Evolutionary conservation across 768 basidiomycete genomes (phyloP).

Genomic region (Lyophyllum atratum): DNA sequence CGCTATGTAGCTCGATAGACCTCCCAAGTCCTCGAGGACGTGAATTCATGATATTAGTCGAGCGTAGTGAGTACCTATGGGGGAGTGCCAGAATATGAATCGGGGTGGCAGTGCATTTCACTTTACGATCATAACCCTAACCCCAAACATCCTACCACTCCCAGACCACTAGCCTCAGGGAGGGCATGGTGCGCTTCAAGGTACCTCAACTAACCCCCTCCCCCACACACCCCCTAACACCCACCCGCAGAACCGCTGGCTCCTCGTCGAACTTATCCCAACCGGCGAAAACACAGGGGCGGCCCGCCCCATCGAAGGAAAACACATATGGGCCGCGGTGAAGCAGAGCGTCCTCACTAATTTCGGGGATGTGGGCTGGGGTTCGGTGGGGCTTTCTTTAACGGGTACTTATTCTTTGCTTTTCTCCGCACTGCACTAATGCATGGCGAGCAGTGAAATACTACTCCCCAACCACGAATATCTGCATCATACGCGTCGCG

Average conservation of each 20-base stretch:
- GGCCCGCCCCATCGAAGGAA: slow-evolving; percentile 48
- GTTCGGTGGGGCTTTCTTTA: slow-evolving; percentile 70
- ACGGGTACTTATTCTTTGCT: slow-evolving; percentile 47
- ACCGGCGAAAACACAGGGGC: slow-evolving; percentile 29
- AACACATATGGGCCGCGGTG: slow-evolving; percentile 67
- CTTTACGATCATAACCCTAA: too few species aligned
- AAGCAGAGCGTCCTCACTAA: slow-evolving; percentile 68
- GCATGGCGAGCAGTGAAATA: slow-evolving; percentile 70
- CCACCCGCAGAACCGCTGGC: slow-evolving; percentile 73
- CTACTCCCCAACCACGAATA: slow-evolving; percentile 78
- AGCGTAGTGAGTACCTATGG: too few species aligned
- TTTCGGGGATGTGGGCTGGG: slow-evolving; percentile 89
- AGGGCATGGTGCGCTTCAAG: slow-evolving; percentile 24
- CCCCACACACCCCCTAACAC: background rate
- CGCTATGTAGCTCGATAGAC: too few species aligned
- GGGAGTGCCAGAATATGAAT: too few species aligned
- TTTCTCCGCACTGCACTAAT: slow-evolving; percentile 4
- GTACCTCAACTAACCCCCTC: background rate
- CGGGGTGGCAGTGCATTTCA: too few species aligned
- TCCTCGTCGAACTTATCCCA: slow-evolving; percentile 82
- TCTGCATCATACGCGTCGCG: slow-evolving; percentile 85
- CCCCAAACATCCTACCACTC: too few species aligned
- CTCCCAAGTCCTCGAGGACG: too few species aligned
- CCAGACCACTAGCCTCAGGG: background rate
- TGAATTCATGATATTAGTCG: too few species aligned